Conservation (phyloP, 345 rosid species). For the Euclidium syriacum region DNA sequence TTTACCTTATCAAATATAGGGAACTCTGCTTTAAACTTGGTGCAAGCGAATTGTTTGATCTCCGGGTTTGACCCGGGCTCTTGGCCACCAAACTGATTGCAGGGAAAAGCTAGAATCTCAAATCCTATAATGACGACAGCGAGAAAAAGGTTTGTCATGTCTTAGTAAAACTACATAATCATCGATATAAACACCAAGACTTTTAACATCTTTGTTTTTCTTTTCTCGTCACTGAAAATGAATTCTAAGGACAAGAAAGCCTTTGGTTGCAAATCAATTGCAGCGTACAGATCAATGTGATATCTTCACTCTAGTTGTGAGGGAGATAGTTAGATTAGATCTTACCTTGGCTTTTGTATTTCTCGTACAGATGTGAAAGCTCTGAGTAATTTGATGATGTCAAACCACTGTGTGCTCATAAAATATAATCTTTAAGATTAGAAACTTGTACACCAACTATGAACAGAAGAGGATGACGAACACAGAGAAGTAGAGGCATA, state of each 20-base stretch:
- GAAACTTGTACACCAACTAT: background rate
- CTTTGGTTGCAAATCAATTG: background rate
- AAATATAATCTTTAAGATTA: conserved; percentile 19
- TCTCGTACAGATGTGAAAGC: conserved; percentile 72
- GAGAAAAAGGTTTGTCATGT: background rate
- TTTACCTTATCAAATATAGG: conserved; percentile 84
- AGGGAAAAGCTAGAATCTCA: conserved; percentile 88
- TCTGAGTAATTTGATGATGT: conserved; percentile 86
- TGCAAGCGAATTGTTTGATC: conserved; percentile 75
- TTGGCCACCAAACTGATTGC: conserved; percentile 90
- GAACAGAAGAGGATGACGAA: background rate
- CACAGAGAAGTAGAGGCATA: conserved; percentile 22
- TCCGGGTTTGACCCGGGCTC: conserved; percentile 82
- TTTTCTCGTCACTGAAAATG: too few relatives aligned
- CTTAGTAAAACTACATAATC: background rate
- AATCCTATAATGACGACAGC: conserved; percentile 44
- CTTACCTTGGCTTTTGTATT: conserved; percentile 86
- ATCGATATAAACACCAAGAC: background rate
- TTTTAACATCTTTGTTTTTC: too few relatives aligned
- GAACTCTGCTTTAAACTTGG: conserved; percentile 86
- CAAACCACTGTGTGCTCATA: conserved; percentile 51
- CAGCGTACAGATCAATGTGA: background rate
- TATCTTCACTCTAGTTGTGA: background rate
- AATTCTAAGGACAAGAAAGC: background rate
- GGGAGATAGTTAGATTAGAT: background rate